Base-by-base conservation (phyloP, 2,329 filamentous ascomycete species). In the Colletotrichum theobromicola region DNA sequence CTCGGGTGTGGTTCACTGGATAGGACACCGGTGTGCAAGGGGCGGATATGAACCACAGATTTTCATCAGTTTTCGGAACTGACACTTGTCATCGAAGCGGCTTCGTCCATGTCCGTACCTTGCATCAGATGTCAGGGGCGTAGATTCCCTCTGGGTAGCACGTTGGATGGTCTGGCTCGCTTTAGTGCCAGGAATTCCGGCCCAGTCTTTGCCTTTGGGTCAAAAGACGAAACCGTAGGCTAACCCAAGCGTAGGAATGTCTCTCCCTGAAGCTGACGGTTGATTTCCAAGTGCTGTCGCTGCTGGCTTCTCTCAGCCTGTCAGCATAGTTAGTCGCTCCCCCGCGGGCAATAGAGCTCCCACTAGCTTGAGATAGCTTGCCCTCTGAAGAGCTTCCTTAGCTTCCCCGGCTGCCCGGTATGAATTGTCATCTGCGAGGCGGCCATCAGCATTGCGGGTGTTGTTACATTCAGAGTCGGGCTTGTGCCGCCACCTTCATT, bases 21-120 rank as follows among this genome's bases (percentile, higher is more conserved):
- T 60, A 10, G 53, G 24, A 18, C 15, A 70, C 71, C 71, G 71
- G 71, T 74, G 71, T 64, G 67, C 67, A 65, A 46, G 67, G 71
- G 67, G 71, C 71, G 67, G 60, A 61, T 65, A 65, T 70, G 35
- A 30, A 58, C 18, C 2, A n/a, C 2, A 30, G 24, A 12, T 26
- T 58, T 58, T 26, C 42, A 46, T 50, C 42, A 50, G n/a, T 50
- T 50, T 21, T 50, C n/a, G 42, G n/a, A 50, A 50, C 2, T 21
- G 42, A 50, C 10, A 50, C 42, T 13, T 50, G 42, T 13, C 10
- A n/a, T 57, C 26, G 53, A 57, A 57, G 53, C 24, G 18, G 7
- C 46, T 34, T 8, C 21, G 55, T 26, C 24, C 26, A 28, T 34
- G 18, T 34, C 28, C 50, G 35, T 30, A 37, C 53, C 32, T 58